Evolutionary conservation across 2,329 filamentous ascomycete genomes (phyloP).

Genomic region (Scedosporium minutisporum): DNA sequence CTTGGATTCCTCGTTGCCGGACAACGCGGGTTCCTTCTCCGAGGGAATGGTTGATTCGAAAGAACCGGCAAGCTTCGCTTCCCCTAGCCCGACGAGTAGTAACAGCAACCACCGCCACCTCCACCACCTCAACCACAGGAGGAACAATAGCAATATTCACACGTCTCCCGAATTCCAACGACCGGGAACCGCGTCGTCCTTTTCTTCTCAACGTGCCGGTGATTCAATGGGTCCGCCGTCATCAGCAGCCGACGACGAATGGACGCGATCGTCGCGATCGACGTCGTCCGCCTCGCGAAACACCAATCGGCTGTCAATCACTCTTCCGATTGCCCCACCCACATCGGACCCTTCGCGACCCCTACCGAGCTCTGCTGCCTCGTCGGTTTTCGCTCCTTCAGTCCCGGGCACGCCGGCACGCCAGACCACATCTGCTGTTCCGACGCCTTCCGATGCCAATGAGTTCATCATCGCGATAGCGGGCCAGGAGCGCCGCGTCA

Average conservation of each 20-base stretch:
- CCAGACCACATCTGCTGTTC: slow-evolving; percentile 27
- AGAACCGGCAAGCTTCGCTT: not conserved
- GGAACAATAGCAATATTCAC: not conserved
- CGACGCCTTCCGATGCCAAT: slow-evolving; percentile 44
- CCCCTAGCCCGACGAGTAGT: not conserved
- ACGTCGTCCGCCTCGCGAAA: slow-evolving; percentile 43
- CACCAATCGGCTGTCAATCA: slow-evolving; percentile 50
- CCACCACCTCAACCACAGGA: not conserved
- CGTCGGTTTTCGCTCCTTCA: slow-evolving; percentile 20
- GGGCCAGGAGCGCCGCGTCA: slow-evolving; percentile 78
- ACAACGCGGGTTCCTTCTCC: not conserved
- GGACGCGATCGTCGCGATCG: slow-evolving; percentile 39
- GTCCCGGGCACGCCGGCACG: slow-evolving; percentile 41
- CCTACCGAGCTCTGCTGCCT: slow-evolving; percentile 30
- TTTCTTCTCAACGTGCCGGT: not conserved
- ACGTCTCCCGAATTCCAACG: not conserved
- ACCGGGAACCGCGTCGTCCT: not conserved
- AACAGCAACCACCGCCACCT: not conserved
- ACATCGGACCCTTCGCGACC: slow-evolving; percentile 43
- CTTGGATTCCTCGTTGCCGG: slow-evolving; percentile 2
- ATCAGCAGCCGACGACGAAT: slow-evolving; percentile 27
- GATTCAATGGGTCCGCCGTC: slow-evolving; percentile 18
- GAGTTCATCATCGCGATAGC: slow-evolving; percentile 83
- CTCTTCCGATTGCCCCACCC: slow-evolving; percentile 49
- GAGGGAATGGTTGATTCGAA: not conserved